Evolutionary conservation across 2,329 filamentous ascomycete species (phyloP).

Genomic region (Myriangium duriaei): DNA sequence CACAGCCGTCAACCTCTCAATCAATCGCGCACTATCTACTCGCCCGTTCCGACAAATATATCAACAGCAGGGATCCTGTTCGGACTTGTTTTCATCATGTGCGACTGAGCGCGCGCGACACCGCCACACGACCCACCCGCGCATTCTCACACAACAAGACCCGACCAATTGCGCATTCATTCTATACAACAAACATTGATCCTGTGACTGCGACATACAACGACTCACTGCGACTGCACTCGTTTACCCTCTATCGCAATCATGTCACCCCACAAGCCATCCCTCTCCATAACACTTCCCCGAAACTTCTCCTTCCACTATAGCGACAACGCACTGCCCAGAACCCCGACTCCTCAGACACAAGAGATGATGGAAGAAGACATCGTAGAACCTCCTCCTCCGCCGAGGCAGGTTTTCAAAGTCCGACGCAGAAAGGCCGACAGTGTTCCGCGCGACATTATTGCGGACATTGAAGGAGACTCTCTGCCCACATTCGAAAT

Average conservation of each 20-base stretch:
- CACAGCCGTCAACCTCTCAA: neutral
- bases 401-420: slow-evolving; percentile 36
- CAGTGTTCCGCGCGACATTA: slow-evolving; percentile 15
- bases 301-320: slow-evolving; percentile 39
- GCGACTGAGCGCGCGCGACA: neutral
- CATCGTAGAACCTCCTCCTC: slow-evolving; percentile 27
- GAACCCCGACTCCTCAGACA: slow-evolving; percentile 25
- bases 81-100: neutral
- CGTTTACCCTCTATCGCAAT: slow-evolving; percentile 9
- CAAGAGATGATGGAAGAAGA: slow-evolving; percentile 10
- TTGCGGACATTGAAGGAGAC: slow-evolving; percentile 18
- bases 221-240: neutral
- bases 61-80: too few relatives aligned
- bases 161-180: neutral
- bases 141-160: too few relatives aligned
- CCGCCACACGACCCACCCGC: neutral
- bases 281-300: slow-evolving; percentile 38
- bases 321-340: slow-evolving; percentile 32
- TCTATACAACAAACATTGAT: too few relatives aligned
- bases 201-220: too few relatives aligned
- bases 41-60: too few relatives aligned
- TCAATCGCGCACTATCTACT: too few relatives aligned
- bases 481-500: slow-evolving; percentile 39
- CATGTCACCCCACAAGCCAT: slow-evolving; percentile 28
- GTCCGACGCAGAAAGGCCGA: slow-evolving; percentile 33